These are phyloP conservation scores for Bipolaris bicolor DNA, from an alignment of 2,329 filamentous ascomycete genomes.

Conservation along the genomic window DNA sequence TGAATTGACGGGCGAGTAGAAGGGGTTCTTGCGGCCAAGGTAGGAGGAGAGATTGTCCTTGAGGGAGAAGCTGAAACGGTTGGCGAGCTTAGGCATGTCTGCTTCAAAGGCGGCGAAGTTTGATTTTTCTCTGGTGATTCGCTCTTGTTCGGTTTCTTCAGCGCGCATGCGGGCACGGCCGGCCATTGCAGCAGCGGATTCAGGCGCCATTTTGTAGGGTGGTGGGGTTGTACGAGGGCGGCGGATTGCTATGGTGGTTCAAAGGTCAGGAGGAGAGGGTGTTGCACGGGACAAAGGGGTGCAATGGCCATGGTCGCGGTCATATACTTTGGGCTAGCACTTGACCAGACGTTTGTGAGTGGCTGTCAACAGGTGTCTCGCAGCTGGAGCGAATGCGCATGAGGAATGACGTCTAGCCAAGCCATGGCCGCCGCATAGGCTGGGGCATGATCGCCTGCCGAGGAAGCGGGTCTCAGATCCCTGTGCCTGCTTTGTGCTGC, in stretches of 20 bases:
- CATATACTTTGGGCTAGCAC: slow-evolving; percentile 26
- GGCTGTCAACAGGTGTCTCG: slow-evolving; percentile 16
- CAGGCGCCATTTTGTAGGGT: slow-evolving; percentile 36
- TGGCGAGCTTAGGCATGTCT: slow-evolving; percentile 44
- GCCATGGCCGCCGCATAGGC: slow-evolving; percentile 3
- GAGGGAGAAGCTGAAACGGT: slow-evolving; percentile 44
- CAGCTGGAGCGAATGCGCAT: slow-evolving; percentile 20
- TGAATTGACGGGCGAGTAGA: slow-evolving; percentile 57
- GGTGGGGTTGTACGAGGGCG: slow-evolving; percentile 13
- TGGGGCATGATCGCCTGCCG: slow-evolving; percentile 11
- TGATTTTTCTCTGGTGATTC: slow-evolving; percentile 35
- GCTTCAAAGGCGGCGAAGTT: slow-evolving; percentile 45
- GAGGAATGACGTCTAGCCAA: slow-evolving; percentile 19
- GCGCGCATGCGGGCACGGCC: slow-evolving; percentile 37
- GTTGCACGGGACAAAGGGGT: slow-evolving; percentile 40
- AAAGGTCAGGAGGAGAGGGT: slow-evolving; percentile 42
- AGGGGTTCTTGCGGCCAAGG: slow-evolving; percentile 49
- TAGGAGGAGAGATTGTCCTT: slow-evolving; percentile 50
- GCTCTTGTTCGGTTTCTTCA: slow-evolving; percentile 44
- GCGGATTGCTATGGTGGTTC: slow-evolving; percentile 29
- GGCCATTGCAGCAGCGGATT: slow-evolving; percentile 36
- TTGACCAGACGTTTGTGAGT: slow-evolving; percentile 19
- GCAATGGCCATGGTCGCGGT: slow-evolving; percentile 25
- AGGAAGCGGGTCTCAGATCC: slow-evolving; percentile 5
- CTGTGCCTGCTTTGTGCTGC: slow-evolving; percentile 9